Evolutionary conservation across 2,329 filamentous ascomycete species (phyloP).

Genomic region (Apiospora marii): DNA sequence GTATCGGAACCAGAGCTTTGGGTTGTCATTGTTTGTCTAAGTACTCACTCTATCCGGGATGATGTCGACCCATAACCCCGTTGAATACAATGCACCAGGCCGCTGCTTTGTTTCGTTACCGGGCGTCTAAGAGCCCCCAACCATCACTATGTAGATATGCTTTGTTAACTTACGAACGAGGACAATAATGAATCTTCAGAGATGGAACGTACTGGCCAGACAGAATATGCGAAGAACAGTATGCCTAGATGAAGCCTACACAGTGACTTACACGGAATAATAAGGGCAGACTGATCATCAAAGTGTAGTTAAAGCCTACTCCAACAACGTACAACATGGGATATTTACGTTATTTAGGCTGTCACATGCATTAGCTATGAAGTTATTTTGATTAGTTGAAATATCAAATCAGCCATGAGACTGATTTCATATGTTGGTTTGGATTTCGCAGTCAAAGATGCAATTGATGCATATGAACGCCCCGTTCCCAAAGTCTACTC

Average conservation of each 20-base stretch:
- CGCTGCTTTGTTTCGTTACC: conserved; percentile 16
- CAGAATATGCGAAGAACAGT: not conserved
- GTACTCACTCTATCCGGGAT: not conserved
- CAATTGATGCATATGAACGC: conserved; percentile 9
- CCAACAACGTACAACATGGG: not conserved
- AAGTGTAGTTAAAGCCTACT: not conserved
- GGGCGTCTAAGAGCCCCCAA: not conserved
- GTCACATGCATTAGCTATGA: not conserved
- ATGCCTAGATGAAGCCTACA: not conserved
- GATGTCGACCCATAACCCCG: not conserved
- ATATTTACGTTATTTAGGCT: not conserved
- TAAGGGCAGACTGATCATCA: not conserved
- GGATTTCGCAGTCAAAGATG: not conserved
- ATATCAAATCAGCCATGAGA: not conserved
- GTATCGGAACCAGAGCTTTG: not conserved
- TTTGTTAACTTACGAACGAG: no score
- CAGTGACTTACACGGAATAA: not conserved
- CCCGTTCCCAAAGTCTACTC: not conserved
- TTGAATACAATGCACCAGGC: not conserved
- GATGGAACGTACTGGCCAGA: not conserved
- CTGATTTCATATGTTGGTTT: not conserved
- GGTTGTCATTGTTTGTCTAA: not conserved
- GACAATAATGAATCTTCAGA: not conserved
- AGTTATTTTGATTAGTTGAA: not conserved
- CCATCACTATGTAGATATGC: not conserved